Conservation (phyloP, 352 stramenopile genomes). For the Globisporangium alternatum region DNA sequence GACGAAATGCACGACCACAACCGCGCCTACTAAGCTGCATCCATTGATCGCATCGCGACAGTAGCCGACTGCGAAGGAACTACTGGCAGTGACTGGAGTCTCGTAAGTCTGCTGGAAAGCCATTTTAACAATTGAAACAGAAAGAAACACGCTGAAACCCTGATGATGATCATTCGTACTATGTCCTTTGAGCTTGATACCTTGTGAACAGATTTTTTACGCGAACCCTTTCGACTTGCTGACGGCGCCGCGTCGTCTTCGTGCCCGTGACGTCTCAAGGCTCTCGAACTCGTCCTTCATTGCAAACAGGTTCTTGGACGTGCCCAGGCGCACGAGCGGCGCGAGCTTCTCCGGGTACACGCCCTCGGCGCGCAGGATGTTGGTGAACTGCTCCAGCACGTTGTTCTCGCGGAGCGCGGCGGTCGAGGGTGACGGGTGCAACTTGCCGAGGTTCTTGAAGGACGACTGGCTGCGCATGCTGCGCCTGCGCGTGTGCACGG, state of each 20-base stretch:
- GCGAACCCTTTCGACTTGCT: constrained; percentile 17
- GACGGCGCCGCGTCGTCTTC: constrained; percentile 13
- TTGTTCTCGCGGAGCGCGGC: constrained; percentile 51
- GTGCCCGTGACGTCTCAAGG: constrained; percentile 15
- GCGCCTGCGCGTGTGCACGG: constrained; percentile 29
- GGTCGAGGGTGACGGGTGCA: constrained; percentile 45
- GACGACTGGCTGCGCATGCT: constrained; percentile 28
- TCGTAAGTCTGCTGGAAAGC: neutral
- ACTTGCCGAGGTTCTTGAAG: constrained; percentile 24
- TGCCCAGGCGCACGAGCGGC: constrained; percentile 55
- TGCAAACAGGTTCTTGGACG: constrained; percentile 45
- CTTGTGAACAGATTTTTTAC: constrained; percentile 3
- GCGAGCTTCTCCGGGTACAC: constrained; percentile 58
- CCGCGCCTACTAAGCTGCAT: constrained; percentile 41
- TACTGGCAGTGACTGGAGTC: neutral
- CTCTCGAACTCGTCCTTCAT: constrained; percentile 25
- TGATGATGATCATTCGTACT: neutral
- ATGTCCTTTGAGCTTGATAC: too few relatives aligned
- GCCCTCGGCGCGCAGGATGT: constrained; percentile 47
- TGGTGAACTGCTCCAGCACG: constrained; percentile 60
- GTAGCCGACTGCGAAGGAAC: neutral
- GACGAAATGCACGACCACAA: constrained; percentile 97
- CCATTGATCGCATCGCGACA: neutral
- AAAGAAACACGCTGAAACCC: neutral
- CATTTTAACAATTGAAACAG: neutral